These are phyloP conservation scores for Pezicula neosporulosa DNA, from an alignment of 2,329 filamentous ascomycete species.

Conservation along the genomic window DNA sequence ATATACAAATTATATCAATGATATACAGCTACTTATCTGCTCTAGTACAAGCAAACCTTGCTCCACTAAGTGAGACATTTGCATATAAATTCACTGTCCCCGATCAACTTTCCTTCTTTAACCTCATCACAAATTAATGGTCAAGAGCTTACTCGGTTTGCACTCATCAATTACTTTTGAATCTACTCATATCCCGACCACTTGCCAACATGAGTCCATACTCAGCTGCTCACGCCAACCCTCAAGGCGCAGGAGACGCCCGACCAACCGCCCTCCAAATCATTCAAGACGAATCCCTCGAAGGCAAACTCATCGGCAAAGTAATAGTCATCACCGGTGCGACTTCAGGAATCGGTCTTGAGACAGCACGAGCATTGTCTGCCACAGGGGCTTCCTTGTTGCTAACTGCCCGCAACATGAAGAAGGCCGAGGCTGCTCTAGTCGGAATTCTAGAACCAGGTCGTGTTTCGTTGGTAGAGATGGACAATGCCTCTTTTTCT, in stretches of 20 bases:
- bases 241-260: conserved; percentile 6
- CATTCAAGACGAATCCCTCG: conserved; percentile 14
- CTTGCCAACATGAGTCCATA: conserved; percentile 4
- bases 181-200: neutral
- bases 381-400: conserved; percentile 31
- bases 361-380: conserved; percentile 31
- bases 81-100: neutral
- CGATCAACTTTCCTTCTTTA: neutral
- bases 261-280: conserved; percentile 25
- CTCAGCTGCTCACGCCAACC: conserved; percentile 1
- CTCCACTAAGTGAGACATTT: neutral
- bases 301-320: conserved; percentile 34
- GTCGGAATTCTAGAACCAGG: conserved; percentile 36
- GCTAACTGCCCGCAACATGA: conserved; percentile 28
- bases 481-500: conserved; percentile 29
- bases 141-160: neutral
- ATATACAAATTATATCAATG: too few relatives aligned
- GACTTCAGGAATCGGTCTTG: conserved; percentile 32
- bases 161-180: neutral
- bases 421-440: conserved; percentile 25
- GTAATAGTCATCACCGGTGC: conserved; percentile 32
- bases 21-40: neutral
- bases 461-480: conserved; percentile 25
- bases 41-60: neutral
- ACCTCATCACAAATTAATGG: neutral